These are phyloP conservation scores for Gracilaria gracilis DNA, from an alignment of 23 red algal genomes.

Conservation along the genomic window DNA sequence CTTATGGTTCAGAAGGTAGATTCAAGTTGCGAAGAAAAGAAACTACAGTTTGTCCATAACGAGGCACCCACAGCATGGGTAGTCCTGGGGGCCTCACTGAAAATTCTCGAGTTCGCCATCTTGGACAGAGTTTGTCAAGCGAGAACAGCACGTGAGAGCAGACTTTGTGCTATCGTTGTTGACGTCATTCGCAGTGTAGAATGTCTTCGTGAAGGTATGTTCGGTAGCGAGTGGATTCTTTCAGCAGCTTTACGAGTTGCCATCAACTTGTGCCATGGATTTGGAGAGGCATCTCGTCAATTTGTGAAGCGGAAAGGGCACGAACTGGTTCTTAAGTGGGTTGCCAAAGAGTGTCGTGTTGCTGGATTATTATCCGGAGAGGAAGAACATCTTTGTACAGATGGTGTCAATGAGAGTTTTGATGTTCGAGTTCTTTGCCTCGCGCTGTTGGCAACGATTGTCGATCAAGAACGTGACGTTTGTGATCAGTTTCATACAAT, in stretches of 20 bases:
- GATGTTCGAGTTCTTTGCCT: conserved; percentile 71
- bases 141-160: conserved; percentile 35
- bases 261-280: conserved; percentile 50
- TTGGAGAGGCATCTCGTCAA: conserved; percentile 17
- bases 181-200: conserved; percentile 45
- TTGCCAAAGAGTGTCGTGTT: conserved; percentile 33
- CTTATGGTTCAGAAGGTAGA: conserved; percentile 3
- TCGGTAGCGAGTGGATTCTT: conserved; percentile 47
- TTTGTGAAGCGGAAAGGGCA: conserved; percentile 43
- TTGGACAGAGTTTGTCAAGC: conserved; percentile 41
- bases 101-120: conserved; percentile 56
- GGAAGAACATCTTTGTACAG: background rate
- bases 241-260: conserved; percentile 30
- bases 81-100: conserved; percentile 36
- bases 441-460: conserved; percentile 39
- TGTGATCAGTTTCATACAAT: conserved; percentile 37
- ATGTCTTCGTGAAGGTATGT: conserved; percentile 25
- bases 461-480: conserved; percentile 29
- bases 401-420: conserved; percentile 20
- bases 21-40: conserved; percentile 5
- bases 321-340: conserved; percentile 42
- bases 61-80: conserved; percentile 23
- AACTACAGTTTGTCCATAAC: background rate
- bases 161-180: conserved; percentile 35
- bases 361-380: conserved; percentile 31